Percentiles rank a stretch among this genome's conserved stretches.
Evolutionary conservation across 345 rosid genomes (phyloP).

Genomic region (Syzygium grande): DNA sequence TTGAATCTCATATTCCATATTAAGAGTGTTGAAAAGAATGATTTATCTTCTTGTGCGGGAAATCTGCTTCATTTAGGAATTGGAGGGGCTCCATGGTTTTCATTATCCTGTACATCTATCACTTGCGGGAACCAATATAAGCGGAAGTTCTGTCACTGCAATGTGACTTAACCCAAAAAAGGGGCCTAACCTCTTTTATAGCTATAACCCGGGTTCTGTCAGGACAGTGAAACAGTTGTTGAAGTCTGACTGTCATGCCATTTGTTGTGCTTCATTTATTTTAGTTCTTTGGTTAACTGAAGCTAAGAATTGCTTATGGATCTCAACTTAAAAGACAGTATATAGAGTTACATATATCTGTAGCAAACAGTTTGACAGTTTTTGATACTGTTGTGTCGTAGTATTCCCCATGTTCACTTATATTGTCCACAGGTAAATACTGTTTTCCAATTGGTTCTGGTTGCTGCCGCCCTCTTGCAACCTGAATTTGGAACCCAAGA

Average conservation of each 20-base stretch:
- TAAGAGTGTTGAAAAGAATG: background rate
- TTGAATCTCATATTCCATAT: background rate
- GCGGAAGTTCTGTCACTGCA: background rate
- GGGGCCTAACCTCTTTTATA: background rate
- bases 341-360: background rate
- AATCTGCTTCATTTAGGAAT: background rate
- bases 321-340: background rate
- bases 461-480: slow-evolving; percentile 86
- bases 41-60: background rate
- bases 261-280: background rate
- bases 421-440: slow-evolving; percentile 65
- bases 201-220: background rate
- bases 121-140: background rate
- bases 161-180: background rate
- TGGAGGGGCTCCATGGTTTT: background rate
- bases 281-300: background rate
- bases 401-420: background rate
- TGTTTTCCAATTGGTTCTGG: slow-evolving; percentile 77
- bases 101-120: background rate
- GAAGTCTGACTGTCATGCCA: background rate
- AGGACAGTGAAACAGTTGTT: background rate
- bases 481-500: slow-evolving; percentile 72
- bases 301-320: background rate
- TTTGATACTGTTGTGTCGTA: background rate
- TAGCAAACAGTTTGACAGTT: background rate